Base-by-base conservation (phyloP, 2,329 filamentous ascomycete species). In the Tolypocladium amazonense region DNA sequence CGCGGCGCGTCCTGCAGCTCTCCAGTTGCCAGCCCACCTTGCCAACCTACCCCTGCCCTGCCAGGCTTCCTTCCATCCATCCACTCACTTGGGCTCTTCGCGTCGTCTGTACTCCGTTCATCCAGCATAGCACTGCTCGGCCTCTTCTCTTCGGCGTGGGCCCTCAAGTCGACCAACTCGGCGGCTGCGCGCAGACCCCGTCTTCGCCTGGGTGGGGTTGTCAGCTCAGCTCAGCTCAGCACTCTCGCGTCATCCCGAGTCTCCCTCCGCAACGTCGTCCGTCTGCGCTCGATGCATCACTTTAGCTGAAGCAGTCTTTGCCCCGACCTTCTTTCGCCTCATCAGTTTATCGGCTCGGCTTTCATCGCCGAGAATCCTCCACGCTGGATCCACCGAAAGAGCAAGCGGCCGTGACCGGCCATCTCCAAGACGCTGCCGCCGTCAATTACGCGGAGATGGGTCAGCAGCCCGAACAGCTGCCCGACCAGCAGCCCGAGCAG, bases 341-440 rank as follows among this genome's bases (percentile, higher is more conserved):
- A 30, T 7, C 27, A 25, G 25, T 25, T n/a, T 3, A 33, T 53
- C 50, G 4, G 9, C 30, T 37, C 20, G 50, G 50, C 50, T 6
- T 11, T 12, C 15, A 20, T 15, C 30, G 50, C 58, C 59, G 58
- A 56, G 54, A 54, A 58, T 62, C 62, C 59, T 65, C 65, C 75
- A 79, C 70, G 63, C 78, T 83, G 81, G 81, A 85, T 79, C 77
- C 77, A 63, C 78, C 78, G 62, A 78, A 73, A 58, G 66, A 68
- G 60, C 61, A 59, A 57, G 65, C 68, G 60, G 67, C 65, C 53
- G 58, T 64, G 62, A 62, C 65, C 54, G 56, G 64, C 62, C 60
- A 59, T 37, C 52, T 58, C 58, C 62, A 62, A 63, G 65, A 67
- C 65, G 60, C 56, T 20, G 77, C 80, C 78, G 75, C 76, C 61